Conservation (phyloP, 441 rosid species). For the Adansonia rubrostipa region DNA sequence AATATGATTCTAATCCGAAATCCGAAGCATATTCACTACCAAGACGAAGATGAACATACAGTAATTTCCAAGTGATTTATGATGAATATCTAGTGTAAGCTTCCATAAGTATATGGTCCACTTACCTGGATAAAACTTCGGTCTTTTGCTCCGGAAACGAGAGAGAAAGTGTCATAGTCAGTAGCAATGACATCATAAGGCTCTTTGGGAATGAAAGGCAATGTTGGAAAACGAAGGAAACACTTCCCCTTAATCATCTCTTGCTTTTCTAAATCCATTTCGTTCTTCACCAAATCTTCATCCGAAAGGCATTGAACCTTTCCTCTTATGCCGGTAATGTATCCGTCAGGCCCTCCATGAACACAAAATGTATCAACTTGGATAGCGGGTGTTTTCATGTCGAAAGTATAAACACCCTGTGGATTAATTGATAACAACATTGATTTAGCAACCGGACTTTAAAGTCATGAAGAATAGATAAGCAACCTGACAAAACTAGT, state of each 20-base stretch:
- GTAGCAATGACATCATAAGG: slow-evolving; percentile 94
- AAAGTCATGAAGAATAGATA: not conserved
- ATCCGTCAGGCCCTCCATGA: slow-evolving; percentile 88
- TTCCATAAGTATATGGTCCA: not conserved
- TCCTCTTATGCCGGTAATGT: slow-evolving; percentile 91
- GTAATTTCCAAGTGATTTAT: not conserved
- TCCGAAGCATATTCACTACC: no score
- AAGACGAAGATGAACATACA: no score
- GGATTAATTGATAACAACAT: slow-evolving; percentile 12
- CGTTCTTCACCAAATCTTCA: slow-evolving; percentile 58
- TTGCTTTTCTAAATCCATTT: slow-evolving; percentile 60
- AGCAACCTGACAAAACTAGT: slow-evolving; percentile 8
- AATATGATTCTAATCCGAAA: not conserved
- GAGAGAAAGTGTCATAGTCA: slow-evolving; percentile 77
- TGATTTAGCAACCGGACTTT: not conserved
- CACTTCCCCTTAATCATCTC: slow-evolving; percentile 85
- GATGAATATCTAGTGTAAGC: not conserved
- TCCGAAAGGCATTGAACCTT: slow-evolving; percentile 73
- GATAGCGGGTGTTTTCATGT: slow-evolving; percentile 65
- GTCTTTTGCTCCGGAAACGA: slow-evolving; percentile 91
- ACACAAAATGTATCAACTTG: slow-evolving; percentile 87
- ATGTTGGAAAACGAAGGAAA: slow-evolving; percentile 81
- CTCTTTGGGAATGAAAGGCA: slow-evolving; percentile 89
- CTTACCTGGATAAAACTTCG: slow-evolving; percentile 79
- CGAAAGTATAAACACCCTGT: slow-evolving; percentile 82